These are phyloP conservation scores for Sporobolomyces roseus DNA, from an alignment of 768 basidiomycete genomes.

Conservation along the genomic window DNA sequence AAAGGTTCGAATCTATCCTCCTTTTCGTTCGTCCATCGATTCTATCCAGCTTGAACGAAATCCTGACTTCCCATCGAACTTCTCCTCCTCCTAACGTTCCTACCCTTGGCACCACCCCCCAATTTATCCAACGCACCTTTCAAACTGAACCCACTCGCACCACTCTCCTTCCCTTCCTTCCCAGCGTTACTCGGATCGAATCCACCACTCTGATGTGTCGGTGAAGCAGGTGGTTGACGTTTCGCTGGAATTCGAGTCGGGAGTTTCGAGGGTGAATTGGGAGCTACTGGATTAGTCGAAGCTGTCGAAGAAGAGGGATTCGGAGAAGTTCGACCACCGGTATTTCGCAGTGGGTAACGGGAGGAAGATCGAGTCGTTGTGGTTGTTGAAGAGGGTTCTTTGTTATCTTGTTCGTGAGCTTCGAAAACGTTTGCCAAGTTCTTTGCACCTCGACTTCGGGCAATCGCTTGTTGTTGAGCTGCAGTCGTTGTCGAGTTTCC, in stretches of 20 bases:
- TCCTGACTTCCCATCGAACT: constrained; percentile 26
- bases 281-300: neutral
- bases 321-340: constrained; percentile 3
- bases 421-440: constrained; percentile 36
- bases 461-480: neutral
- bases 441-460: constrained; percentile 23
- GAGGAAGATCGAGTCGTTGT: constrained; percentile 2
- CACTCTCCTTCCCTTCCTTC: neutral
- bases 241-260: constrained; percentile 36
- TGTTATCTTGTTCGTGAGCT: neutral
- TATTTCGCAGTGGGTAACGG: constrained; percentile 29
- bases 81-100: constrained; percentile 28
- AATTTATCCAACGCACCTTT: constrained; percentile 7
- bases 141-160: neutral
- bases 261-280: constrained; percentile 23
- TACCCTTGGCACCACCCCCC: neutral
- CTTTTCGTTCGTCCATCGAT: too few relatives aligned
- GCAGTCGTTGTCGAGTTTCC: neutral
- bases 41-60: constrained; percentile 13
- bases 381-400: neutral
- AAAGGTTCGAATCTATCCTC: neutral
- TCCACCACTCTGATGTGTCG: neutral
- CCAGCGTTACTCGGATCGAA: neutral
- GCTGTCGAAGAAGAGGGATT: neutral
- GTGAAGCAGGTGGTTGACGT: constrained; percentile 1